Conservation (phyloP, 345 rosid genomes). For the Arabis alpina region DNA sequence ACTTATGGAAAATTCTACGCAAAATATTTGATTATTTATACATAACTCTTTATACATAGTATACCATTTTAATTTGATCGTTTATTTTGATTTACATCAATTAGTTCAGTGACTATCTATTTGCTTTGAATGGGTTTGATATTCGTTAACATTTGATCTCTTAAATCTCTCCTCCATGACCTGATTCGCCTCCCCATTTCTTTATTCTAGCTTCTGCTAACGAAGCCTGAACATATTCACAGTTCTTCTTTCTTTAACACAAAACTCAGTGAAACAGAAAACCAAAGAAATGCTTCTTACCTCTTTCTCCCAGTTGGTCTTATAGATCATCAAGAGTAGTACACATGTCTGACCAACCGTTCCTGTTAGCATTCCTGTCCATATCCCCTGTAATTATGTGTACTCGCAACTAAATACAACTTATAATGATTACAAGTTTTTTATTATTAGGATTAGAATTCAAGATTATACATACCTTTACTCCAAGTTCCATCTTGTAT, state of each 20-base stretch:
- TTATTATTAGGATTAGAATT: neutral
- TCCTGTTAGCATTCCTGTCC: slow-evolving; percentile 60
- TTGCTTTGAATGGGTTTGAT: neutral
- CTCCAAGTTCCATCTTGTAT: slow-evolving; percentile 54
- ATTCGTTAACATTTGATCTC: neutral
- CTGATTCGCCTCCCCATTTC: slow-evolving; percentile 54
- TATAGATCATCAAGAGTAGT: slow-evolving; percentile 50
- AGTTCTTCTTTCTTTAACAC: neutral
- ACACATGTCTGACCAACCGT: slow-evolving; percentile 49
- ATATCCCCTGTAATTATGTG: slow-evolving; percentile 48
- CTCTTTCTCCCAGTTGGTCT: slow-evolving; percentile 62
- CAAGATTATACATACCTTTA: slow-evolving; percentile 43
- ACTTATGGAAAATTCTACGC: too few species aligned
- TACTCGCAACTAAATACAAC: too few species aligned
- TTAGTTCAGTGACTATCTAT: too few species aligned
- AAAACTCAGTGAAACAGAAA: too few species aligned
- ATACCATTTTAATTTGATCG: too few species aligned
- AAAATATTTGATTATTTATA: too few species aligned
- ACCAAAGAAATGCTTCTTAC: slow-evolving; percentile 15
- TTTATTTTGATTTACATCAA: too few species aligned
- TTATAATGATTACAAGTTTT: neutral
- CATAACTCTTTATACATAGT: too few species aligned
- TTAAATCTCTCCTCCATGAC: neutral
- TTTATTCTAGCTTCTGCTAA: slow-evolving; percentile 55
- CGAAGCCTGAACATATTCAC: slow-evolving; percentile 57